phyloP scores from a whole-genome alignment of 2,329 filamentous ascomycete species.

The Didymella exigua region DNA sequence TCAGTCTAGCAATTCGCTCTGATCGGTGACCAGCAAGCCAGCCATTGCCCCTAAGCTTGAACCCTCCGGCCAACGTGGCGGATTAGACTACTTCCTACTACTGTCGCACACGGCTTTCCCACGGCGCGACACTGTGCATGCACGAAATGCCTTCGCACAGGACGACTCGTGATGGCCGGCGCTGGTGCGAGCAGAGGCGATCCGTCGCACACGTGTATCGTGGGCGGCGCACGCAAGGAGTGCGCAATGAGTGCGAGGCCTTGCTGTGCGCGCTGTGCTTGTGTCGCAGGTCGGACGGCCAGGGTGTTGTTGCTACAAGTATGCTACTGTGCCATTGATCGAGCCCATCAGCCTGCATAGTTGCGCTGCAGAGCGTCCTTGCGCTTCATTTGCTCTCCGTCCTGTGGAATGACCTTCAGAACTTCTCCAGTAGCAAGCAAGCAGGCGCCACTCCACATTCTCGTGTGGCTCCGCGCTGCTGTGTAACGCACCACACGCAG shows the following conservation, averaged over 20 bases:
- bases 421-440: not conserved
- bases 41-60: constrained; percentile 8
- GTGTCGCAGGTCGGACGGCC: constrained; percentile 12
- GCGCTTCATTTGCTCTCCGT: not conserved
- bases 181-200: constrained; percentile 20
- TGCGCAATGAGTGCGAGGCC: constrained; percentile 5
- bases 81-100: constrained; percentile 24
- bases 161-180: constrained; percentile 12
- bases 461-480: constrained; percentile 24
- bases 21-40: constrained; percentile 10
- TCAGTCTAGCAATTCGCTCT: constrained; percentile 10
- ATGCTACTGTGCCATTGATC: constrained; percentile 13
- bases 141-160: constrained; percentile 27
- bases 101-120: constrained; percentile 27
- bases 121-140: constrained; percentile 27
- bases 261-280: constrained; percentile 15
- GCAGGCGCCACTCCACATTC: constrained; percentile 14
- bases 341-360: constrained; percentile 4
- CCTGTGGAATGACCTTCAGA: not conserved
- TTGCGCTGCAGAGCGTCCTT: not conserved
- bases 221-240: constrained; percentile 15
- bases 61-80: constrained; percentile 37
- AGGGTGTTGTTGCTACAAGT: constrained; percentile 4
- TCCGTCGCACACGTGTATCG: constrained; percentile 20
- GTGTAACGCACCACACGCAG: constrained; percentile 41